Percentiles rank a stretch among this genome's conserved stretches.
These are phyloP conservation scores for Aureobasidium sp. DNA, from an alignment of 2,329 filamentous ascomycete species.

Conservation along the genomic window DNA sequence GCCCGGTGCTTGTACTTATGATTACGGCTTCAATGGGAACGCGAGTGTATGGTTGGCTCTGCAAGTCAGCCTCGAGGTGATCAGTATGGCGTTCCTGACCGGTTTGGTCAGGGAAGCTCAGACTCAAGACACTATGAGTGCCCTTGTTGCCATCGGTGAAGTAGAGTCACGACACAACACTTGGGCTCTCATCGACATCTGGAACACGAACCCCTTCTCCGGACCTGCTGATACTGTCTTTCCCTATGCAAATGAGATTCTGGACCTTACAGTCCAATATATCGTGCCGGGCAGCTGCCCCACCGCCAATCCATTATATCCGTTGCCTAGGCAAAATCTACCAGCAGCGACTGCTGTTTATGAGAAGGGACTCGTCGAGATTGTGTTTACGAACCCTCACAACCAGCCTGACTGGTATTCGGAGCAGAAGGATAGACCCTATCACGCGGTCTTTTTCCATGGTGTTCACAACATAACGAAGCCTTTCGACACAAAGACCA, in stretches of 20 bases:
- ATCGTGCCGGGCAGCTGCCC: slow-evolving; percentile 28
- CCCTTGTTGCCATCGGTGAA: slow-evolving; percentile 31
- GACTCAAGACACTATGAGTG: slow-evolving; percentile 25
- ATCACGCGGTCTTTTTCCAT: slow-evolving; percentile 36
- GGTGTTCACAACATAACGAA: slow-evolving; percentile 28
- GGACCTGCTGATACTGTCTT: slow-evolving; percentile 35
- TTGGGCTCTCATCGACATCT: slow-evolving; percentile 36
- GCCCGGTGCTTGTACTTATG: slow-evolving; percentile 30
- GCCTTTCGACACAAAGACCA: slow-evolving; percentile 27
- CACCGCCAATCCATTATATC: slow-evolving; percentile 29
- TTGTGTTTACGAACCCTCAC: slow-evolving; percentile 14
- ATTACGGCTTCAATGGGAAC: slow-evolving; percentile 19
- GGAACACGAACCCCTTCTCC: slow-evolving; percentile 31
- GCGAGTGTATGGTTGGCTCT: slow-evolving; percentile 22
- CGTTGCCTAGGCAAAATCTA: slow-evolving; percentile 28
- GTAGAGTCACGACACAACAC: slow-evolving; percentile 33
- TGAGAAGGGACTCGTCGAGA: slow-evolving; percentile 23
- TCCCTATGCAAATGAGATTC: slow-evolving; percentile 34
- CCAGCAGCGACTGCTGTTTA: slow-evolving; percentile 24
- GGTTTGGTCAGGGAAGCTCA: slow-evolving; percentile 29
- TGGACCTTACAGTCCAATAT: slow-evolving; percentile 29
- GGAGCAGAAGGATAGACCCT: slow-evolving; percentile 18
- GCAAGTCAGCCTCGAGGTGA: slow-evolving; percentile 29
- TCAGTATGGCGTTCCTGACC: slow-evolving; percentile 33
- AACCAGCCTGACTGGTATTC: slow-evolving; percentile 11